Evolutionary conservation across 371 early-diverging fungal genomes (phyloP).

Genomic region (Lichtheimia hyalospora): DNA sequence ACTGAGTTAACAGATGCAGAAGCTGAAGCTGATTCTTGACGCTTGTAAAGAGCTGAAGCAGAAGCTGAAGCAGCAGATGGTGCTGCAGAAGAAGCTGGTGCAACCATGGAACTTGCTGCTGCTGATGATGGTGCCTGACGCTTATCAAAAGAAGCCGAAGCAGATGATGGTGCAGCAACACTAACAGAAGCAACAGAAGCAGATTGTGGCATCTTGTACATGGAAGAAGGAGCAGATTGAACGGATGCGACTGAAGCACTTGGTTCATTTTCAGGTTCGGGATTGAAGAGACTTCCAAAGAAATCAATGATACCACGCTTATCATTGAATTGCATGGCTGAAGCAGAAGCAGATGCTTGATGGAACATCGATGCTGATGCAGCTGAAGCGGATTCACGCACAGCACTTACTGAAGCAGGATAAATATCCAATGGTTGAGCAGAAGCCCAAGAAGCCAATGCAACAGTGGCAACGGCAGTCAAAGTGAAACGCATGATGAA

Average conservation of each 20-base stretch:
- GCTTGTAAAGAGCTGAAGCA: slow-evolving; percentile 2
- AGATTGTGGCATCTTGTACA: slow-evolving; percentile 3
- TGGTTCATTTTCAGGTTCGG: background rate
- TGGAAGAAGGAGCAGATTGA: slow-evolving; percentile 2
- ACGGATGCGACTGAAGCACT: background rate
- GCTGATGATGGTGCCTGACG: background rate
- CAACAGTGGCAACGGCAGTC: slow-evolving; percentile 11
- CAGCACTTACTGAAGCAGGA: slow-evolving; percentile 2
- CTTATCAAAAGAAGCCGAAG: background rate
- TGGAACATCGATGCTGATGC: slow-evolving; percentile 2
- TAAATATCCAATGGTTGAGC: background rate
- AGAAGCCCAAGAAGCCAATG: slow-evolving; percentile 1
- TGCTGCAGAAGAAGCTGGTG: background rate
- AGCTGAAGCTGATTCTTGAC: slow-evolving; percentile 5
- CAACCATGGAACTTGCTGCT: background rate
- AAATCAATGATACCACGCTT: slow-evolving; percentile 8
- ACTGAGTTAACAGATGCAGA: background rate
- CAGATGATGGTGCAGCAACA: background rate
- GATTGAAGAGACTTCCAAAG: slow-evolving; percentile 7
- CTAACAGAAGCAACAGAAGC: slow-evolving; percentile 4
- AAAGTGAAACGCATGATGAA: slow-evolving; percentile 15
- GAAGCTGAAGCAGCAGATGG: background rate
- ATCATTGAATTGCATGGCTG: slow-evolving; percentile 7
- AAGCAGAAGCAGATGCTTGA: slow-evolving; percentile 7
- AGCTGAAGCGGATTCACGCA: slow-evolving; percentile 9